phyloP scores from a whole-genome alignment of 129 eudicot genomes.

The Artemisia annua region DNA sequence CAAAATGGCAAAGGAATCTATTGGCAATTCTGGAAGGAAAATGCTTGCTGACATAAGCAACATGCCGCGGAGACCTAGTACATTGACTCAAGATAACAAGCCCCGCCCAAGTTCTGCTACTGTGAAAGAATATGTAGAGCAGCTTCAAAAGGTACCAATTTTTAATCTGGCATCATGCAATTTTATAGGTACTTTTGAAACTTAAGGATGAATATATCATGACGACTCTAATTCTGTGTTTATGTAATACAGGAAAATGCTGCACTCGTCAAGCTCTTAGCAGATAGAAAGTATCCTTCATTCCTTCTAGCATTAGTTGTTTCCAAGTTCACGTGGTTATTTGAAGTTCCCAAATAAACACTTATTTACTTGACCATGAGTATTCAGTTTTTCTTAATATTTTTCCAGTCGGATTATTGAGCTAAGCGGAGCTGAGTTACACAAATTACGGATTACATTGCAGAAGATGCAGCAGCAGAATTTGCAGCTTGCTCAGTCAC shows the following conservation, averaged over 20 bases:
- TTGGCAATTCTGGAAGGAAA: slow-evolving; percentile 44
- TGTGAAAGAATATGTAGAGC: slow-evolving; percentile 49
- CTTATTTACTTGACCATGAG: not conserved
- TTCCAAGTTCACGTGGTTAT: slow-evolving; percentile 11
- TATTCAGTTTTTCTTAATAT: slow-evolving; percentile 28
- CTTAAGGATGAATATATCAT: not conserved
- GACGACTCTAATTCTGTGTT: slow-evolving; percentile 7
- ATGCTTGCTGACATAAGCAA: slow-evolving; percentile 70
- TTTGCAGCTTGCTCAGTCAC: slow-evolving; percentile 59
- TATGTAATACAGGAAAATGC: slow-evolving; percentile 57
- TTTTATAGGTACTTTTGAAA: not conserved
- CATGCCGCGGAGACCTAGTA: slow-evolving; percentile 28
- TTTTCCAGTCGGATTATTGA: slow-evolving; percentile 60
- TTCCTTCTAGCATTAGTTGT: not conserved
- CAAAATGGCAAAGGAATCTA: slow-evolving; percentile 27
- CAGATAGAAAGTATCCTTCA: slow-evolving; percentile 66
- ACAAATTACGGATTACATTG: slow-evolving; percentile 56
- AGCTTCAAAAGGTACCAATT: slow-evolving; percentile 57
- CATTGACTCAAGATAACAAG: slow-evolving; percentile 42
- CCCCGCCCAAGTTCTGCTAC: slow-evolving; percentile 27
- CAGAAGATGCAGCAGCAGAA: slow-evolving; percentile 74
- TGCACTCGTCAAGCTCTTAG: slow-evolving; percentile 55
- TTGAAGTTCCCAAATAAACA: not conserved
- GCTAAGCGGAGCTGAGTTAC: slow-evolving; percentile 51
- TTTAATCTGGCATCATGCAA: not conserved